phyloP scores from a whole-genome alignment of 331 rosid species.

The Quercus phellos region DNA sequence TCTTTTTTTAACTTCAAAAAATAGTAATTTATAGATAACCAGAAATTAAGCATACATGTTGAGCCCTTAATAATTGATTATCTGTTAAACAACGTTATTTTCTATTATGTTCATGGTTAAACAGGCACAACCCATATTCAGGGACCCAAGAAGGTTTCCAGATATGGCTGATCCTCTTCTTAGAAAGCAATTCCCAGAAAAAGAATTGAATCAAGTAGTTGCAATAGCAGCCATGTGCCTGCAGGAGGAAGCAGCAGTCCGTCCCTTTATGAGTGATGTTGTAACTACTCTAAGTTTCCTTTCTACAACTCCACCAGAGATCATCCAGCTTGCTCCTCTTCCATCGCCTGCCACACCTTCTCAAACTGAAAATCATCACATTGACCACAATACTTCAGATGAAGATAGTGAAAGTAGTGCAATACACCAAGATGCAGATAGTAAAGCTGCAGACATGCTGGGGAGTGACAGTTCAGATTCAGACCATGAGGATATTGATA shows the following conservation, averaged over 20 bases:
- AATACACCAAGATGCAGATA: not conserved
- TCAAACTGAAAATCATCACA: not conserved
- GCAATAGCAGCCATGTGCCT: constrained; percentile 94
- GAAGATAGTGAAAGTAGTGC: not conserved
- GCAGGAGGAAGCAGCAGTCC: constrained; percentile 78
- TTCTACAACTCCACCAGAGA: constrained; percentile 32
- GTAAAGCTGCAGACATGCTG: constrained; percentile 10
- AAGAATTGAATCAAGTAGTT: constrained; percentile 82
- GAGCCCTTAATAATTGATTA: not conserved
- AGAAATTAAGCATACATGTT: not conserved
- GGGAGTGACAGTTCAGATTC: not conserved
- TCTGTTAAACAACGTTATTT: not conserved
- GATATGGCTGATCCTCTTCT: constrained; percentile 73
- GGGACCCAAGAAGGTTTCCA: constrained; percentile 69
- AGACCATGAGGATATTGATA: not conserved
- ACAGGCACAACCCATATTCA: constrained; percentile 82
- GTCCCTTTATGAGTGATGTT: constrained; percentile 87
- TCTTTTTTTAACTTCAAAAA: not conserved
- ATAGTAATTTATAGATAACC: not conserved
- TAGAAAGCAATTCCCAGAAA: constrained; percentile 49
- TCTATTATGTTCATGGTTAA: not conserved
- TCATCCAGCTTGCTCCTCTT: constrained; percentile 14
- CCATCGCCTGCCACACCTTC: constrained; percentile 13
- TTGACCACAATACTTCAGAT: not conserved
- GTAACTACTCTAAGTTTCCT: constrained; percentile 76